phyloP scores from a whole-genome alignment of 257 asterid genomes.

The Solanum gandarillasii region DNA sequence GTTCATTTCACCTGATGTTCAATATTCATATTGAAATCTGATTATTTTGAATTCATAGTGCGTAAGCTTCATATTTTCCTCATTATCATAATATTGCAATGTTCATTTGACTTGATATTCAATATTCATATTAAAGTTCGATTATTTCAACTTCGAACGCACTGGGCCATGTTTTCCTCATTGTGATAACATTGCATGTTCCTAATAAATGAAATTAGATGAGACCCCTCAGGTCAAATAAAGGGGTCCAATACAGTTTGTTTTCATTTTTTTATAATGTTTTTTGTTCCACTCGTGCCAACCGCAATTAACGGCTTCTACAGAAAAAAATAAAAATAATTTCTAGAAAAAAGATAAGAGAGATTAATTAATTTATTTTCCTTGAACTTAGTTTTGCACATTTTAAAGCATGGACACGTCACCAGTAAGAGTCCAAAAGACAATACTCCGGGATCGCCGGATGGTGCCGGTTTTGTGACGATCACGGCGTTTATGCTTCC shows the following conservation, averaged over 20 bases:
- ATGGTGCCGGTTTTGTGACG: conserved; percentile 45
- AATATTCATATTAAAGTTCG: too few relatives aligned
- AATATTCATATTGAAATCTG: too few relatives aligned
- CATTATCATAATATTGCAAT: too few relatives aligned
- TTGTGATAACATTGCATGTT: neutral
- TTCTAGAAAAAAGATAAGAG: neutral
- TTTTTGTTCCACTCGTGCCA: conserved; percentile 4
- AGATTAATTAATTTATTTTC: neutral
- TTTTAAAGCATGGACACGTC: conserved; percentile 23
- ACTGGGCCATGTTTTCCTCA: neutral
- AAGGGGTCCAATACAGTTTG: conserved; percentile 11
- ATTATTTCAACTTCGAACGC: neutral
- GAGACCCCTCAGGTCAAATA: neutral
- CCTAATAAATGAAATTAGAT: neutral
- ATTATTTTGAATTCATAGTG: too few relatives aligned
- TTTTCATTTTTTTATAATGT: conserved; percentile 27
- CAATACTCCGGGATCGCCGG: conserved; percentile 45
- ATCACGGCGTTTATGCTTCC: conserved; percentile 15
- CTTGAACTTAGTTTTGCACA: neutral
- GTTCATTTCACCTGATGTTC: neutral
- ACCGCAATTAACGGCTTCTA: conserved; percentile 80
- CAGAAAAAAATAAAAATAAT: neutral
- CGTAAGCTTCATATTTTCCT: too few relatives aligned
- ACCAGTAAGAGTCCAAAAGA: conserved; percentile 22
- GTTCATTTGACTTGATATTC: too few relatives aligned